Conservation (phyloP, 2,329 filamentous ascomycete species). For the Cladosporium halotolerans region DNA sequence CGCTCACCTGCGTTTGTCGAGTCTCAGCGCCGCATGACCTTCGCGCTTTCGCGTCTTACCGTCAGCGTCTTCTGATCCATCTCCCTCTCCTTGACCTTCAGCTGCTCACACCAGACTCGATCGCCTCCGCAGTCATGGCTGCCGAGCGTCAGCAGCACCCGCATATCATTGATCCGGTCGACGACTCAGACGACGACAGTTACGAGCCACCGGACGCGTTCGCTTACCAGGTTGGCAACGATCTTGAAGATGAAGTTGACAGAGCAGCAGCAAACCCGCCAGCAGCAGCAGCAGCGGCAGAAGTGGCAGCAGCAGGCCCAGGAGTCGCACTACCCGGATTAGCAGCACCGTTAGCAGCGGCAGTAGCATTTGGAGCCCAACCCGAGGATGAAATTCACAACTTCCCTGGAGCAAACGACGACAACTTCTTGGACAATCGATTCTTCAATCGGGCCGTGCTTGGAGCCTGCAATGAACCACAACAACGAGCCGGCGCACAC, state of each 20-base stretch:
- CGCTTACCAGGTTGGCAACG: too few species aligned
- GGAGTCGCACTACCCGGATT: background rate
- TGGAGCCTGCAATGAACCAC: background rate
- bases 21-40: too few species aligned
- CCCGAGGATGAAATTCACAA: background rate
- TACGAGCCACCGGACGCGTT: too few species aligned
- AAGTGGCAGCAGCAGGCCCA: background rate
- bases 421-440: slow-evolving; percentile 6
- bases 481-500: background rate
- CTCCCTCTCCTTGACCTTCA: too few species aligned
- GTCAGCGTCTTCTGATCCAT: too few species aligned
- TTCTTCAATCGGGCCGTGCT: background rate
- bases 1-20: too few species aligned
- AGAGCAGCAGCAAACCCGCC: background rate
- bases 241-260: too few species aligned
- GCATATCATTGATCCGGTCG: slow-evolving; percentile 21
- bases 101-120: too few species aligned
- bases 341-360: too few species aligned
- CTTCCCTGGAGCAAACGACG: background rate
- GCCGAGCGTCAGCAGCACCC: background rate
- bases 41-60: too few species aligned
- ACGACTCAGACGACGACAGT: slow-evolving; percentile 17
- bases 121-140: background rate
- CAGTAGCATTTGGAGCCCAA: too few species aligned
- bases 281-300: background rate